These are phyloP conservation scores for Mallotus repandus DNA, from an alignment of 441 rosid genomes.

Conservation along the genomic window DNA sequence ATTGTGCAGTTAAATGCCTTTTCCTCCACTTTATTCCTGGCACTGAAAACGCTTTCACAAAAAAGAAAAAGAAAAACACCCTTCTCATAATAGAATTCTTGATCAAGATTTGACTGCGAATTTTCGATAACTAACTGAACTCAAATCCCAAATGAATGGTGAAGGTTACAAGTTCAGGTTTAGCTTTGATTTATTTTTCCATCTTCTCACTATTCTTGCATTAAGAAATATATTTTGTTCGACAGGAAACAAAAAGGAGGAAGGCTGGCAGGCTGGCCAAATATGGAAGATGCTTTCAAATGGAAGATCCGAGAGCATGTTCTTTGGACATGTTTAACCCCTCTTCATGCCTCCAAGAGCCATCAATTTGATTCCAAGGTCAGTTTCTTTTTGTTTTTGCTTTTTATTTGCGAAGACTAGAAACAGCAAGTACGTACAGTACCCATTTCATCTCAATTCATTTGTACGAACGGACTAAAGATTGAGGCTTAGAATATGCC, in stretches of 20 bases:
- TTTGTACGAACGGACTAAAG: too few species aligned
- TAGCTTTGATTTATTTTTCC: too few species aligned
- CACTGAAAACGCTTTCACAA: too few species aligned
- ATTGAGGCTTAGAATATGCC: background rate
- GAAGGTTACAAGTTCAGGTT: too few species aligned
- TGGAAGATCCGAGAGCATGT: slow-evolving; percentile 7
- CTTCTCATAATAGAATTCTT: background rate
- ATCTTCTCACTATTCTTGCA: too few species aligned
- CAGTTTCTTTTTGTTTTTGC: background rate
- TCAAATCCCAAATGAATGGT: background rate
- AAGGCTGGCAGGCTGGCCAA: background rate
- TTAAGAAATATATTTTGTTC: too few species aligned
- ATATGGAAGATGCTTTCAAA: background rate
- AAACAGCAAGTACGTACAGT: background rate
- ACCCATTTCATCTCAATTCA: background rate
- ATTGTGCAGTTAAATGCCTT: background rate
- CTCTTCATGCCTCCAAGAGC: slow-evolving; percentile 10
- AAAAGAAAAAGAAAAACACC: background rate
- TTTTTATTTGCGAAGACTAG: background rate
- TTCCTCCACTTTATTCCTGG: background rate
- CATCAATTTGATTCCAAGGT: background rate
- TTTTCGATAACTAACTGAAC: background rate
- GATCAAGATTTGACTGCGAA: background rate
- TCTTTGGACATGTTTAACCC: background rate
- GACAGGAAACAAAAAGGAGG: background rate